Base-by-base conservation (phyloP, 208 protist species). In the Acanthamoeba healyi region DNA sequence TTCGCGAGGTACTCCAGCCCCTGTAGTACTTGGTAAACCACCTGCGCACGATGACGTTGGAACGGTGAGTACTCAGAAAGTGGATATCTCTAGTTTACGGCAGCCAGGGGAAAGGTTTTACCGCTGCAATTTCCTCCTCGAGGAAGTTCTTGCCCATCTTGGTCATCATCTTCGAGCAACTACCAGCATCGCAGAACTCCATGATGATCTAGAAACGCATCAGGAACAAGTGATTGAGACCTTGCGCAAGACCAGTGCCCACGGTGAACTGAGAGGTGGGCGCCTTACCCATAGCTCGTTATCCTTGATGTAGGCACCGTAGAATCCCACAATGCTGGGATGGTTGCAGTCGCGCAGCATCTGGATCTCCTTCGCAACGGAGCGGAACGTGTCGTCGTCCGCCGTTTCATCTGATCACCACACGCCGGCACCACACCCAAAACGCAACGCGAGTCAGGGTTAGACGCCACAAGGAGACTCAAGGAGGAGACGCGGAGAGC, bases 261-360 rank as follows among this genome's bases (percentile, higher is more conserved):
- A n/a, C n/a, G n/a, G n/a, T n/a, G n/a, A n/a, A n/a, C n/a, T n/a
- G 56, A n/a, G n/a, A n/a, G n/a, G 61, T 36, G 36, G 40, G 72
- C 22, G 22, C 7, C 9, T 26, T 67, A 87, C 79, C 79, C 79
- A 87, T 26, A 87, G 79, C 29, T 87, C 79, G 79, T 87, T 87
- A n/a, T 58, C 79, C 29, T 87, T 87, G 79, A 87, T 61, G 49
- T 87, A 58, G 44, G 46, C 49, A 24, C 79, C 79, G 79, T 87
- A 87, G 49, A 87, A 87, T 3, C 79, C 79, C 6, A 87, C 79
- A 29, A 87, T 87, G 46, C 49, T 63, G 49, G 49, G 40, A n/a
- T 61, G 40, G 79, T 87, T 87, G 79, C 79, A 87, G 46, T 87
- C 79, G 29, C 49, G 40, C 44, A 87, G 79, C 79, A 87, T 87